These are phyloP conservation scores for Hebeloma cylindrosporum DNA, from an alignment of 768 basidiomycete species.

Conservation along the genomic window DNA sequence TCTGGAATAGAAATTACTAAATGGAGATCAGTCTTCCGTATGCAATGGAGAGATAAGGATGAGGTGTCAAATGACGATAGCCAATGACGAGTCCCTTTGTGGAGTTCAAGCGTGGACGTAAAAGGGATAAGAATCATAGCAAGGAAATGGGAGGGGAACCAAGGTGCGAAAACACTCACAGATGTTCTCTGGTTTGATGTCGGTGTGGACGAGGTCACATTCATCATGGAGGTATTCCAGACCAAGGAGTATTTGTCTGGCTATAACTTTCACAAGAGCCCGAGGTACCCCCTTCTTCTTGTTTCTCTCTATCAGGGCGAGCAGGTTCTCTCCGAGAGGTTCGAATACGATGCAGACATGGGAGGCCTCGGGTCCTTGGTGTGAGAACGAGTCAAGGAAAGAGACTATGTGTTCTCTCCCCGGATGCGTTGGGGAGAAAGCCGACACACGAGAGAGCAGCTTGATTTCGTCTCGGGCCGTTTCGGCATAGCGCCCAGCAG, in stretches of 20 bases:
- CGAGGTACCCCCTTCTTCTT: conserved; percentile 84
- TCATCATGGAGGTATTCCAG: conserved; percentile 92
- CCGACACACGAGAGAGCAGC: conserved; percentile 73
- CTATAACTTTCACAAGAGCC: conserved; percentile 80
- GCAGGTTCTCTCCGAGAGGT: conserved; percentile 77
- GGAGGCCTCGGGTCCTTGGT: conserved; percentile 64
- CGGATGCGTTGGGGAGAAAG: conserved; percentile 70
- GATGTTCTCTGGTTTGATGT: conserved; percentile 95
- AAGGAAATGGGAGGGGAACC: conserved; percentile 4
- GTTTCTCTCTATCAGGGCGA: conserved; percentile 72
- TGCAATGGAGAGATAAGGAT: conserved; percentile 26
- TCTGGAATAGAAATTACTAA: conserved; percentile 84
- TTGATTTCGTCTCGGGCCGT: conserved; percentile 97
- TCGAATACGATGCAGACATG: conserved; percentile 94
- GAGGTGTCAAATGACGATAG: conserved; percentile 28
- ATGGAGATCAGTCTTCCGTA: conserved; percentile 30
- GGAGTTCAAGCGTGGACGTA: conserved; percentile 6
- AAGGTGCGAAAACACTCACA: conserved; percentile 49
- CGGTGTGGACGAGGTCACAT: conserved; percentile 90
- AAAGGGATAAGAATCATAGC: conserved; percentile 10
- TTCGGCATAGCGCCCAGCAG: conserved; percentile 92
- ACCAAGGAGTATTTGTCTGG: conserved; percentile 84
- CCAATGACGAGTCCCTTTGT: conserved; percentile 14
- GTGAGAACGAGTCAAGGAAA: conserved; percentile 87
- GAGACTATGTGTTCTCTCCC: conserved; percentile 83